Evolutionary conservation across 768 basidiomycete species (phyloP).

Genomic region (Lyophyllum shimeji): DNA sequence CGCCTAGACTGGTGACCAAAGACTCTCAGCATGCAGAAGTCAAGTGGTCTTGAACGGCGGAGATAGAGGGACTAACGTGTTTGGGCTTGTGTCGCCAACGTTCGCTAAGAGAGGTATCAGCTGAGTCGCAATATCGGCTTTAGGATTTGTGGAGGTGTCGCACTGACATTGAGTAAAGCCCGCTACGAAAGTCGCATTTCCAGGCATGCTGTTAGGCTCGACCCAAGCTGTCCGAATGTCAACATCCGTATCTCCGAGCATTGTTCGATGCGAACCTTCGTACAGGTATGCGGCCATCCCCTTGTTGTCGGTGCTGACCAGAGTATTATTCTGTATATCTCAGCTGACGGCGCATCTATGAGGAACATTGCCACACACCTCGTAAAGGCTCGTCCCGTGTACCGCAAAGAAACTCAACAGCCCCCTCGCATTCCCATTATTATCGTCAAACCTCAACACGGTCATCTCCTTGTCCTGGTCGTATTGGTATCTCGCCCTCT

Average conservation of each 20-base stretch:
- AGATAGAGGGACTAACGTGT: slow-evolving; percentile 53
- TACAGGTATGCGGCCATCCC: slow-evolving; percentile 84
- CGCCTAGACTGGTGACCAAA: slow-evolving; percentile 49
- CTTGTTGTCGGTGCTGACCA: slow-evolving; percentile 83
- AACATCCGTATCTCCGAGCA: not conserved
- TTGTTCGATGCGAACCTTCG: slow-evolving; percentile 48
- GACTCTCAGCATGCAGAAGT: not conserved
- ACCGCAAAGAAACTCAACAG: slow-evolving; percentile 77
- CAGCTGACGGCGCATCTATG: not conserved
- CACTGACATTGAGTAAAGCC: slow-evolving; percentile 71
- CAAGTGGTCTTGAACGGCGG: not conserved
- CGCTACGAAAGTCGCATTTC: slow-evolving; percentile 69
- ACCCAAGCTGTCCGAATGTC: slow-evolving; percentile 43
- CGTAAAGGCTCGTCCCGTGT: slow-evolving; percentile 79
- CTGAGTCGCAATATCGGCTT: slow-evolving; percentile 1
- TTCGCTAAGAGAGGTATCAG: slow-evolving; percentile 49
- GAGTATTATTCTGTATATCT: slow-evolving; percentile 65
- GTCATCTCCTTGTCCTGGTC: slow-evolving; percentile 79
- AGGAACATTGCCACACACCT: slow-evolving; percentile 37
- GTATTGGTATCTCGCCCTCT: slow-evolving; percentile 63
- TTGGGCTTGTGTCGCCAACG: slow-evolving; percentile 78
- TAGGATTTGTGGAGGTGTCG: not conserved
- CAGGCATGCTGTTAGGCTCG: slow-evolving; percentile 66
- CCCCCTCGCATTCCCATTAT: slow-evolving; percentile 55
- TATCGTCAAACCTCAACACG: slow-evolving; percentile 64